Percentiles rank a stretch among this genome's conserved stretches.
Conservation (phyloP, 345 rosid species). For the Hibiscus trionum region DNA sequence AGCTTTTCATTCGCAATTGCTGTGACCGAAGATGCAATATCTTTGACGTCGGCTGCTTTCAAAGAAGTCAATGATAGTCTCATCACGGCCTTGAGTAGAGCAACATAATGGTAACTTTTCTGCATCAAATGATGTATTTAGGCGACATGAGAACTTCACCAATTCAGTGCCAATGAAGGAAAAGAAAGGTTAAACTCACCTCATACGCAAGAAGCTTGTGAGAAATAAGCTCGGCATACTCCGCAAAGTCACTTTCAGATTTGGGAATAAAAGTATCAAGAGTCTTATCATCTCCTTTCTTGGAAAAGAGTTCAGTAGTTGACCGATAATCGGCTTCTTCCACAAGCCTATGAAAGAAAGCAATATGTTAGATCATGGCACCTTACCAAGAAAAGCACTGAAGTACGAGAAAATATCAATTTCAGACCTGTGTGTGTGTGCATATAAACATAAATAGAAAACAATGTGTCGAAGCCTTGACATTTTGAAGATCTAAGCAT, state of each 20-base stretch:
- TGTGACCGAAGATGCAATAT: conserved; percentile 67
- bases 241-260: conserved; percentile 82
- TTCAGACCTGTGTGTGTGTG: not conserved
- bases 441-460: not conserved
- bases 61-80: conserved; percentile 60
- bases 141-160: conserved; percentile 6
- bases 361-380: not conserved
- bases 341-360: conserved; percentile 49
- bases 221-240: conserved; percentile 86
- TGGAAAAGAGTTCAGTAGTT: conserved; percentile 64
- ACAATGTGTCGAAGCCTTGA: too few relatives aligned
- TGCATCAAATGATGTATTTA: conserved; percentile 24
- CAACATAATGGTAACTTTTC: conserved; percentile 79
- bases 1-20: conserved; percentile 88
- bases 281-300: conserved; percentile 48
- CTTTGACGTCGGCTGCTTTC: conserved; percentile 89
- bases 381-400: not conserved
- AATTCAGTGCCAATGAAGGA: not conserved
- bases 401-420: not conserved
- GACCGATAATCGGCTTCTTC: conserved; percentile 86
- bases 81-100: conserved; percentile 72
- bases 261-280: conserved; percentile 79
- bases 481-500: not conserved
- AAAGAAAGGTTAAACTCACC: conserved; percentile 30
- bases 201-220: conserved; percentile 61